Base-by-base conservation (phyloP, 495 filamentous ascomycete species). In the Talaromyces adpressus region DNA sequence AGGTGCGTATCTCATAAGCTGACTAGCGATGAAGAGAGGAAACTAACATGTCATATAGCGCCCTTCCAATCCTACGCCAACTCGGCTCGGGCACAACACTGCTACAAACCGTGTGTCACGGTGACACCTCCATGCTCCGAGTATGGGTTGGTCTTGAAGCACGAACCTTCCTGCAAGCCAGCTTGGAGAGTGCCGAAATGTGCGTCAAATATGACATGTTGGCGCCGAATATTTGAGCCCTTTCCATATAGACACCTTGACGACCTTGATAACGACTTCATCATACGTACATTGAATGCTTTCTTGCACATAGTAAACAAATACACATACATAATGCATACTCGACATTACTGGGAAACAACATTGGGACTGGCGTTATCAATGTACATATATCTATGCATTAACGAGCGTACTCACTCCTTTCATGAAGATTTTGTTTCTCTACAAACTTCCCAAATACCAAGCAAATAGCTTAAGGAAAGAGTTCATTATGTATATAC, bases 61-160 rank as follows among this genome's bases (percentile, higher is more conserved):
- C 93, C 14, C 79, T 98, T 52, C 94, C 94, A 1, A 98, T 98
- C 61, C 81, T 98, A 47, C 84, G 94, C 68, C 87, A 94, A 69
- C 83, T 98, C 7, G 93, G 94, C 23, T 84, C 90, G 6, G 85
- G 89, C 62, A 83, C 69, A 57, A 75, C 74, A 6, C 69, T 79
- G 63, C 54, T 81, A 51, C 66, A 77, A 59, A 79, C 79, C 20
- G 80, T 81, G 1, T 84, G 83, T 62, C 79, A 84, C 39, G 88
- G 88, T 59, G 93, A 96, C 68, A 88, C 90, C 66, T 91, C 88
- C n/a, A 93, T 98, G 88, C 76, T 97, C 66, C 91, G 92, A 70
- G 86, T 98, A 0, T 98, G 94, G 94, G 82, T 93, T 36, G 93
- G 92, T 12, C 77, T 98, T 22, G 94, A 98, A 73, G 89, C 92